Evolutionary conservation across 306 rosid species (phyloP).

Genomic region (Rosa chinensis): DNA sequence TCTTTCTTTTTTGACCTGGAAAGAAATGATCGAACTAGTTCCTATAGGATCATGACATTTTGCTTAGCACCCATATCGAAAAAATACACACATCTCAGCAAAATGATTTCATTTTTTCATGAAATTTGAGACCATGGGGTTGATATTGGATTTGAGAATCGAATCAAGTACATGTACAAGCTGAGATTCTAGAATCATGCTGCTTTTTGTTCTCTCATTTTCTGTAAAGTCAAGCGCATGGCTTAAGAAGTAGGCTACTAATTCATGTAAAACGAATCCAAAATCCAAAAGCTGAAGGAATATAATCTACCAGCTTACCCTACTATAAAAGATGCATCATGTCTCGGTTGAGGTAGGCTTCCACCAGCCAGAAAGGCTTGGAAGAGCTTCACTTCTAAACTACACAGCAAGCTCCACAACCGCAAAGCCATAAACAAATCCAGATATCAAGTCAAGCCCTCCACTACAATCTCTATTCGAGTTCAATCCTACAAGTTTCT

Average conservation of each 20-base stretch:
- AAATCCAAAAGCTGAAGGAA: neutral
- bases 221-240: neutral
- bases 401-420: constrained; percentile 50
- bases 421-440: constrained; percentile 52
- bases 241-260: constrained; percentile 18
- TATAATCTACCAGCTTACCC: neutral
- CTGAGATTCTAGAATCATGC: neutral
- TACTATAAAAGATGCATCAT: constrained; percentile 17
- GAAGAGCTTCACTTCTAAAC: constrained; percentile 58
- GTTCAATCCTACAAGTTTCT: constrained; percentile 22
- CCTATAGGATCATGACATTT: too few relatives aligned
- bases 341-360: constrained; percentile 50
- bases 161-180: neutral
- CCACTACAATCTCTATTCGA: neutral
- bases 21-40: too few relatives aligned
- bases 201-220: neutral
- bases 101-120: too few relatives aligned
- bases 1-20: too few relatives aligned
- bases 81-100: too few relatives aligned
- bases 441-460: constrained; percentile 25
- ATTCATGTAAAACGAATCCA: neutral
- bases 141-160: neutral
- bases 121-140: too few relatives aligned
- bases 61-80: too few relatives aligned
- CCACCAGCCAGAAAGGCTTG: constrained; percentile 58